A percentile compares a stretch with the other conserved stretches of the same genome.
phyloP scores from a whole-genome alignment of 805 yeast species.

The Yamadazyma nakazawae region DNA sequence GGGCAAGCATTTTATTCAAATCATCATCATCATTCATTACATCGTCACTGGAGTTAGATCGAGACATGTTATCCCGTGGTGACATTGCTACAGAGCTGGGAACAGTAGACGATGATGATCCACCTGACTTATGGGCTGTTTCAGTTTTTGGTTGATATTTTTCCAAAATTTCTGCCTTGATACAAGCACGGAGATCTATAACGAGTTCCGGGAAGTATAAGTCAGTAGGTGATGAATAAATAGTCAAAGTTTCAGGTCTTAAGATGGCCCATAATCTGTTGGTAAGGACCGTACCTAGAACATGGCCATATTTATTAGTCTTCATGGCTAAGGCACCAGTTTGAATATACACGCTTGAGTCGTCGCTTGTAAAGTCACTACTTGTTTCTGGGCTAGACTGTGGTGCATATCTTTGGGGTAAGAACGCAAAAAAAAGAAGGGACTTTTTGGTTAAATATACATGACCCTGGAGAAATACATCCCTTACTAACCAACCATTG shows the following conservation, averaged over 20 bases:
- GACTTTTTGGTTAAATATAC: conserved; percentile 64
- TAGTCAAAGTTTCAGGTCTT: conserved; percentile 61
- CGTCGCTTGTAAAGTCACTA: conserved; percentile 14
- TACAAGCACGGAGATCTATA: conserved; percentile 65
- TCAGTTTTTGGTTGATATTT: conserved; percentile 25
- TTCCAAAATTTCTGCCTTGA: conserved; percentile 52
- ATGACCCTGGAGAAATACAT: conserved; percentile 84
- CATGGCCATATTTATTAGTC: conserved; percentile 37
- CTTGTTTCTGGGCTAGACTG: conserved; percentile 1
- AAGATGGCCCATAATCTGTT: conserved; percentile 79
- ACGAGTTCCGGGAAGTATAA: conserved; percentile 79
- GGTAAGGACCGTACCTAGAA: conserved; percentile 31
- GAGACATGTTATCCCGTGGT: conserved; percentile 10
- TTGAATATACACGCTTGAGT: conserved; percentile 26
- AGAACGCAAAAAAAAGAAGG: conserved; percentile 71
- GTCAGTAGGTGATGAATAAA: conserved; percentile 71
- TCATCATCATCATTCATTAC: conserved; percentile 25
- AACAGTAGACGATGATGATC: conserved; percentile 5
- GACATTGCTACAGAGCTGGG: not conserved
- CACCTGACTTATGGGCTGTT: conserved; percentile 7
- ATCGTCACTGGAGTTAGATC: conserved; percentile 8
- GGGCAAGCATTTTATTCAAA: conserved; percentile 16
- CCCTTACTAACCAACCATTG: conserved; percentile 77
- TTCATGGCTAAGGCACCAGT: conserved; percentile 39
- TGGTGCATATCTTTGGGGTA: conserved; percentile 44